A percentile compares a stretch with the other conserved stretches of the same genome.
Evolutionary conservation across 805 yeast genomes (phyloP).

Genomic region (Candida maltosa): DNA sequence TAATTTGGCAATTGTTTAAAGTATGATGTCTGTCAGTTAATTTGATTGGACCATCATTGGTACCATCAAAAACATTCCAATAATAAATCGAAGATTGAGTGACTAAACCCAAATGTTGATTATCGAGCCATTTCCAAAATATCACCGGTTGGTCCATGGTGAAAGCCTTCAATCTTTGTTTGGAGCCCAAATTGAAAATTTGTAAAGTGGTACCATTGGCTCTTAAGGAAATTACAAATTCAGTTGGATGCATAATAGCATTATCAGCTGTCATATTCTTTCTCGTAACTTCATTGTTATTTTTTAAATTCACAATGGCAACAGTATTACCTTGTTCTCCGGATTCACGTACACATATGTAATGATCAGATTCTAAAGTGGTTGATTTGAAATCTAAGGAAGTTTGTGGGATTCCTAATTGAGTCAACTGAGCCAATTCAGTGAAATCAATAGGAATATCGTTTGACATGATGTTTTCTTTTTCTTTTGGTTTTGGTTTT

Average conservation of each 20-base stretch:
- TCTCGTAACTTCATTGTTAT: conserved; percentile 75
- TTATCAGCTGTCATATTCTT: conserved; percentile 97
- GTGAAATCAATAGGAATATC: conserved; percentile 97
- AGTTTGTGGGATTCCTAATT: conserved; percentile 79
- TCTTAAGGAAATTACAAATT: conserved; percentile 85
- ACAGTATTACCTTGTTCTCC: conserved; percentile 74
- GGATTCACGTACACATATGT: conserved; percentile 76
- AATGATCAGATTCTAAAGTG: conserved; percentile 89
- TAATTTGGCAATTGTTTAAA: conserved; percentile 79
- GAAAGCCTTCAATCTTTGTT: conserved; percentile 85
- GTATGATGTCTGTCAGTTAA: conserved; percentile 82
- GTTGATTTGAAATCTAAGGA: conserved; percentile 91
- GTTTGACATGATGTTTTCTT: conserved; percentile 18
- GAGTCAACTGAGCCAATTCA: conserved; percentile 85
- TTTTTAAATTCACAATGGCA: conserved; percentile 82
- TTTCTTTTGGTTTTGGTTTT: no score
- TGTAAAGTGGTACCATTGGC: conserved; percentile 96
- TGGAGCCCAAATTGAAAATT: conserved; percentile 83
- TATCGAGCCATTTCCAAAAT: conserved; percentile 91
- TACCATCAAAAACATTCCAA: conserved; percentile 83
- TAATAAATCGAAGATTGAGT: conserved; percentile 72
- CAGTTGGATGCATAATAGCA: conserved; percentile 93
- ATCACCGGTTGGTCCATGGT: conserved; percentile 85
- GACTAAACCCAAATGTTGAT: conserved; percentile 73
- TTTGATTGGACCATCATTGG: conserved; percentile 72